phyloP scores from a whole-genome alignment of 768 basidiomycete genomes.

The Cystoderma amianthinum region DNA sequence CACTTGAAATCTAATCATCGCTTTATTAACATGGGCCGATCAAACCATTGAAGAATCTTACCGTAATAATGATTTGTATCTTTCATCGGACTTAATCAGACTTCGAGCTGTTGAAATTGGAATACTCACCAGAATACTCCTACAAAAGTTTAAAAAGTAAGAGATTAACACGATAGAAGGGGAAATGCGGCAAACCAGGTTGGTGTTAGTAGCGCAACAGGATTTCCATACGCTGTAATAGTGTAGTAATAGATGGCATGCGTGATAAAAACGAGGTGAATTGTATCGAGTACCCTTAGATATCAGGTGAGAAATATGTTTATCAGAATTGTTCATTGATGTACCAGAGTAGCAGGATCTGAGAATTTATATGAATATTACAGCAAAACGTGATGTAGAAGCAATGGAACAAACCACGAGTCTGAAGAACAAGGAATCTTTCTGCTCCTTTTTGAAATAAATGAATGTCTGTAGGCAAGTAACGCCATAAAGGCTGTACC shows the following conservation, averaged over 20 bases:
- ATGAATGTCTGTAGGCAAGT: constrained; percentile 31
- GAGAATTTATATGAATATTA: background rate
- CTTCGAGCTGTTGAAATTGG: background rate
- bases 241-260: constrained; percentile 28
- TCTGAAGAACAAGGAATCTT: constrained; percentile 22
- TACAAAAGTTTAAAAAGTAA: constrained; percentile 3
- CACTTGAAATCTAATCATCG: constrained; percentile 17
- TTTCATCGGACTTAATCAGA: constrained; percentile 4
- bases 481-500: constrained; percentile 32
- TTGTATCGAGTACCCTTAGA: constrained; percentile 24
- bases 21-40: background rate
- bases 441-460: constrained; percentile 25
- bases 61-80: constrained; percentile 20
- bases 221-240: constrained; percentile 23
- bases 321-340: background rate
- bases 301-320: background rate
- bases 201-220: constrained; percentile 13
- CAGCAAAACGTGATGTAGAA: background rate
- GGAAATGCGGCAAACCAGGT: constrained; percentile 18
- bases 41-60: constrained; percentile 6
- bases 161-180: constrained; percentile 1
- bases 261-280: constrained; percentile 24
- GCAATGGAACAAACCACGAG: constrained; percentile 15
- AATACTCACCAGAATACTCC: constrained; percentile 18
- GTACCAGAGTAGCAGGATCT: background rate